Evolutionary conservation across 1,284 basidiomycete species (phyloP).

Genomic region (Flammula alnicola): DNA sequence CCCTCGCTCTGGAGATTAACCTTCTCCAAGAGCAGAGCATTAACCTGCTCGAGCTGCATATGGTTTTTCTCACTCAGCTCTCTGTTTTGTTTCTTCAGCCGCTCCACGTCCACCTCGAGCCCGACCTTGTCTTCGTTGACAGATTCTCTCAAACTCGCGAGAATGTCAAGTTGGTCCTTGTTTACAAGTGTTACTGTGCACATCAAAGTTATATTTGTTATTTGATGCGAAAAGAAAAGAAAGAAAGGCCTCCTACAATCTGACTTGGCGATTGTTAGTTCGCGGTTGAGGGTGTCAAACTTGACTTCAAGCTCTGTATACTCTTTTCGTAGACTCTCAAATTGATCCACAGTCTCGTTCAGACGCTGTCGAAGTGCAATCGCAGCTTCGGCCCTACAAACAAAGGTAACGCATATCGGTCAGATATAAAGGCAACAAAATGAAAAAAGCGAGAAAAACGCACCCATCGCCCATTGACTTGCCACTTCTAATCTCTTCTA

Average conservation of each 20-base stretch:
- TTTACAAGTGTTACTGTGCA: conserved; percentile 84
- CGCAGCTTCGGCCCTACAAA: conserved; percentile 76
- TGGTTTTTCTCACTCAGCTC: conserved; percentile 83
- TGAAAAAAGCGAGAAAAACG: conserved; percentile 3
- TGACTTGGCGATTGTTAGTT: conserved; percentile 85
- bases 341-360: conserved; percentile 86
- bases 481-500: conserved; percentile 90
- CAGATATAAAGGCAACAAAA: conserved; percentile 15
- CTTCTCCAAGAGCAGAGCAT: conserved; percentile 87
- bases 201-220: not conserved
- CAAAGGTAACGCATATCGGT: not conserved
- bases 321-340: conserved; percentile 73
- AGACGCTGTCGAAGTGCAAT: conserved; percentile 87
- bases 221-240: not conserved
- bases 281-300: conserved; percentile 66
- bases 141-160: conserved; percentile 82
- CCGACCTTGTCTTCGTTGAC: conserved; percentile 86
- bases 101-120: conserved; percentile 71
- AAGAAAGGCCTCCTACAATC: conserved; percentile 63
- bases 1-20: conserved; percentile 88
- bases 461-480: conserved; percentile 86
- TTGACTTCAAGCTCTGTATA: conserved; percentile 76
- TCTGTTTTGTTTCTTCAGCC: conserved; percentile 70
- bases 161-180: conserved; percentile 84
- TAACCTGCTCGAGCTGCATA: conserved; percentile 92